Percentiles rank a stretch among this genome's conserved stretches.
These are phyloP conservation scores for Schwanniomyces pseudopolymorphus DNA, from an alignment of 805 yeast species.

Conservation along the genomic window DNA sequence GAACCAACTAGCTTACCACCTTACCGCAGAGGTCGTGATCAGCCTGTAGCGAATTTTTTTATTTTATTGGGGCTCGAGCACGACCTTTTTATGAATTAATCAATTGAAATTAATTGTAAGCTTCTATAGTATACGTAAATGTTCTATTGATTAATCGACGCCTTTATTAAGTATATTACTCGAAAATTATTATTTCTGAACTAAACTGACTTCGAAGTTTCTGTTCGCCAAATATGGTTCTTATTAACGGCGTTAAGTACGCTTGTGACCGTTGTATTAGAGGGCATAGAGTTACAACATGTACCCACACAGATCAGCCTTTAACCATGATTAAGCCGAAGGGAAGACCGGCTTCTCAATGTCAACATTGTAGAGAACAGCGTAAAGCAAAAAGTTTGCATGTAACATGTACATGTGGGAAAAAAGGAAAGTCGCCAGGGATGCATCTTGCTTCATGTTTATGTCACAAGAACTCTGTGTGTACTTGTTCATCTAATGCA, in stretches of 20 bases:
- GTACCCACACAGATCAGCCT: constrained; percentile 90
- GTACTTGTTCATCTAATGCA: constrained; percentile 36
- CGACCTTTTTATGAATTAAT: neutral
- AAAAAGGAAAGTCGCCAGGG: constrained; percentile 44
- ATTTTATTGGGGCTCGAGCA: neutral
- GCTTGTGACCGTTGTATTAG: constrained; percentile 96
- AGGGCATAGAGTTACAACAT: constrained; percentile 93
- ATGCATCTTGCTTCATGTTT: constrained; percentile 36
- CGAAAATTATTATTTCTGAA: neutral
- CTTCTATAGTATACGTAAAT: neutral
- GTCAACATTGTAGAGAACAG: constrained; percentile 79
- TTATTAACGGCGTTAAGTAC: constrained; percentile 88
- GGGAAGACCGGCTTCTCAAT: constrained; percentile 93
- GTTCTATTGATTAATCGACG: neutral
- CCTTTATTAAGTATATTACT: neutral
- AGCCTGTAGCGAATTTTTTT: neutral
- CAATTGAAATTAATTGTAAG: neutral
- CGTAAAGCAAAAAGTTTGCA: constrained; percentile 68
- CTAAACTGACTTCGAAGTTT: neutral
- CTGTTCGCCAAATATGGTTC: constrained; percentile 57
- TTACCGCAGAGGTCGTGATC: no score
- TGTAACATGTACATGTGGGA: constrained; percentile 68
- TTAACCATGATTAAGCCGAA: constrained; percentile 92
- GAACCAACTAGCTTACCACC: no score
- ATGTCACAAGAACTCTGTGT: constrained; percentile 39